Conservation (phyloP, 2,329 filamentous ascomycete species). For the Fusarium sublunatum region DNA sequence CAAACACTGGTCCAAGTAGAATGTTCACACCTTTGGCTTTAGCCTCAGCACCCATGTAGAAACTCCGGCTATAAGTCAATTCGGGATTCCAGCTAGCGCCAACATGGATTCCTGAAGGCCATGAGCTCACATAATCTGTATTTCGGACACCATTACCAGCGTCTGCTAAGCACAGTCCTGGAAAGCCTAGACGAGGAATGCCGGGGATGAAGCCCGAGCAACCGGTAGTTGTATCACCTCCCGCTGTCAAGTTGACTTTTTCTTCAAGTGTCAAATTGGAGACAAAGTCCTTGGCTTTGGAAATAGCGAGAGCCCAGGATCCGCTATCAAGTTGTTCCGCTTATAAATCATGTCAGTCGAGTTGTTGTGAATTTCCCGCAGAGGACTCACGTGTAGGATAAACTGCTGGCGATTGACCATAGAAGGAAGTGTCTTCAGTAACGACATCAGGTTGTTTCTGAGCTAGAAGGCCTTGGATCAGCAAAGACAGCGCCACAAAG, state of each 20-base stretch:
- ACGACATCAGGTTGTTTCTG: not conserved
- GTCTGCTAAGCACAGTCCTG: slow-evolving; percentile 12
- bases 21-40: slow-evolving; percentile 14
- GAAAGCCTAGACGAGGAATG: slow-evolving; percentile 2
- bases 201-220: slow-evolving; percentile 15
- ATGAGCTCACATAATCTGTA: slow-evolving; percentile 21
- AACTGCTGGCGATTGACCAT: slow-evolving; percentile 9
- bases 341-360: rapidly evolving
- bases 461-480: slow-evolving; percentile 6
- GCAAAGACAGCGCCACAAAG: slow-evolving; percentile 3
- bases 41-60: slow-evolving; percentile 16
- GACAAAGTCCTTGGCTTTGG: slow-evolving; percentile 7
- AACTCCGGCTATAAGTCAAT: slow-evolving; percentile 16
- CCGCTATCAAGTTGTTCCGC: slow-evolving; percentile 8
- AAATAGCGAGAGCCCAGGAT: slow-evolving; percentile 1
- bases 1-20: slow-evolving; percentile 8
- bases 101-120: slow-evolving; percentile 13
- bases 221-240: slow-evolving; percentile 3
- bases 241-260: slow-evolving; percentile 28
- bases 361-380: rapidly evolving
- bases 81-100: slow-evolving; percentile 24
- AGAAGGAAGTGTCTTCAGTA: slow-evolving; percentile 7
- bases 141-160: slow-evolving; percentile 13
- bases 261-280: slow-evolving; percentile 18
- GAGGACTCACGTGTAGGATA: slow-evolving; percentile 10